Percentiles rank a stretch among this genome's conserved stretches.
phyloP scores from a whole-genome alignment of 2,329 filamentous ascomycete genomes.

The Neofusicoccum sp. region DNA sequence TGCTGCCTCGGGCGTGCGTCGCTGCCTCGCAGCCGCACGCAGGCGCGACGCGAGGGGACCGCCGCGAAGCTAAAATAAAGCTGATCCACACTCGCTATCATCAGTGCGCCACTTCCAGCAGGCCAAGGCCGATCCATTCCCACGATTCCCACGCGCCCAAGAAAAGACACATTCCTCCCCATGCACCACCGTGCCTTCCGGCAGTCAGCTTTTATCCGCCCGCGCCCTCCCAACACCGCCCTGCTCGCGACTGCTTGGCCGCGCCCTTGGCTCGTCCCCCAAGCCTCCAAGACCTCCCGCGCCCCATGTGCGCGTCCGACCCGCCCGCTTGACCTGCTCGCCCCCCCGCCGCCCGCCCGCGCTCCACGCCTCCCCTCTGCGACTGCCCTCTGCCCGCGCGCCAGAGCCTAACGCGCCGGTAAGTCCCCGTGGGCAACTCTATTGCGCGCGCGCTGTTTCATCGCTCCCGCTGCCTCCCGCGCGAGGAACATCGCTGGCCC shows the following conservation, averaged over 20 bases:
- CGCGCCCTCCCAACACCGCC: slow-evolving; percentile 14
- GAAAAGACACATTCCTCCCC: slow-evolving; percentile 18
- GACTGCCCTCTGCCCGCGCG: not conserved
- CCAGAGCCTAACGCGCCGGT: not conserved
- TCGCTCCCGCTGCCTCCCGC: slow-evolving; percentile 9
- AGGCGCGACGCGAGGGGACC: slow-evolving; percentile 14
- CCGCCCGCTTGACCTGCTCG: not conserved
- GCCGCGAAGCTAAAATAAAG: slow-evolving; percentile 14
- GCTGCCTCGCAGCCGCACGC: not conserved
- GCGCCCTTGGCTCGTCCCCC: slow-evolving; percentile 2
- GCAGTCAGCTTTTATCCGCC: slow-evolving; percentile 4
- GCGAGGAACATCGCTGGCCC: slow-evolving; percentile 9
- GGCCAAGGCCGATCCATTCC: slow-evolving; percentile 20
- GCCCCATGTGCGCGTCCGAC: not conserved
- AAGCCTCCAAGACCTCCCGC: slow-evolving; percentile 3
- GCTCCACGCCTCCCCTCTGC: not conserved
- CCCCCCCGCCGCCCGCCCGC: not conserved
- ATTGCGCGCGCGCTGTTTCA: not conserved
- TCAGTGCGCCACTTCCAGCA: slow-evolving; percentile 19
- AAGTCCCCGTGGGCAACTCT: slow-evolving; percentile 3
- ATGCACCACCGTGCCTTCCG: slow-evolving; percentile 3
- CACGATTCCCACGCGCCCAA: slow-evolving; percentile 17
- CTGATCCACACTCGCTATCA: slow-evolving; percentile 18
- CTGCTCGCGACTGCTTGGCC: not conserved
- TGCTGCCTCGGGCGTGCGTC: no score